Evolutionary conservation across 2,329 filamentous ascomycete species (phyloP).

Genomic region (Trichoderma sp.): DNA sequence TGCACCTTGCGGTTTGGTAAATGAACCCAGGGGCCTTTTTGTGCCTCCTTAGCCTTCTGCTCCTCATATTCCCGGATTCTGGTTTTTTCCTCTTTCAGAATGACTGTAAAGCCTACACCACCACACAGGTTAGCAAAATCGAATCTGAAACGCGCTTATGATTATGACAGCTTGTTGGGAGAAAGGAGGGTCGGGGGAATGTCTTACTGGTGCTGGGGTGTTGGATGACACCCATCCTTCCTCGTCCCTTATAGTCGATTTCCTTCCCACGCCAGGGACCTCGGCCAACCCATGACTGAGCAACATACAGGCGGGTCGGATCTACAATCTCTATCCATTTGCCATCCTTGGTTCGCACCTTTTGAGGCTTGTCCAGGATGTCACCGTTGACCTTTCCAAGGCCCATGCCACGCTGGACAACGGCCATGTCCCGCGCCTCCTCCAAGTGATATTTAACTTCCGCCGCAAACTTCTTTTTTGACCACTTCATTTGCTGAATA

Average conservation of each 20-base stretch:
- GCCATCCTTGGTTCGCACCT: slow-evolving; percentile 72
- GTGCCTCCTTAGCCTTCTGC: slow-evolving; percentile 68
- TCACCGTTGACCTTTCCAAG: slow-evolving; percentile 49
- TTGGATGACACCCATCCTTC: slow-evolving; percentile 63
- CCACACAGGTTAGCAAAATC: not conserved
- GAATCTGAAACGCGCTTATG: not conserved
- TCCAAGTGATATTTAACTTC: slow-evolving; percentile 78
- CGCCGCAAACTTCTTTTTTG: slow-evolving; percentile 84
- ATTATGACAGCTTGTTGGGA: not conserved
- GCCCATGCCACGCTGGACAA: slow-evolving; percentile 82
- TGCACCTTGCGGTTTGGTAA: slow-evolving; percentile 82
- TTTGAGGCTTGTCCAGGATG: slow-evolving; percentile 37
- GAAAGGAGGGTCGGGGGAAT: not conserved
- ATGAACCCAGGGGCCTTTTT: slow-evolving; percentile 79
- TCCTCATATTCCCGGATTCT: slow-evolving; percentile 77
- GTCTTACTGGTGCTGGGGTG: slow-evolving; percentile 73
- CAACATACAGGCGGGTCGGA: slow-evolving; percentile 80
- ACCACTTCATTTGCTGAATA: slow-evolving; percentile 91
- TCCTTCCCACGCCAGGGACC: slow-evolving; percentile 58
- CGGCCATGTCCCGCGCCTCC: slow-evolving; percentile 74
- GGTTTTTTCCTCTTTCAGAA: slow-evolving; percentile 93
- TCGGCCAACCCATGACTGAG: slow-evolving; percentile 88
- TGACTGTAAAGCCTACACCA: slow-evolving; percentile 63
- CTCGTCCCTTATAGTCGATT: slow-evolving; percentile 72
- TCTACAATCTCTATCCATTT: slow-evolving; percentile 68